Evolutionary conservation across 2,329 filamentous ascomycete species (phyloP).

Genomic region (Cordyceps cateniannulata): DNA sequence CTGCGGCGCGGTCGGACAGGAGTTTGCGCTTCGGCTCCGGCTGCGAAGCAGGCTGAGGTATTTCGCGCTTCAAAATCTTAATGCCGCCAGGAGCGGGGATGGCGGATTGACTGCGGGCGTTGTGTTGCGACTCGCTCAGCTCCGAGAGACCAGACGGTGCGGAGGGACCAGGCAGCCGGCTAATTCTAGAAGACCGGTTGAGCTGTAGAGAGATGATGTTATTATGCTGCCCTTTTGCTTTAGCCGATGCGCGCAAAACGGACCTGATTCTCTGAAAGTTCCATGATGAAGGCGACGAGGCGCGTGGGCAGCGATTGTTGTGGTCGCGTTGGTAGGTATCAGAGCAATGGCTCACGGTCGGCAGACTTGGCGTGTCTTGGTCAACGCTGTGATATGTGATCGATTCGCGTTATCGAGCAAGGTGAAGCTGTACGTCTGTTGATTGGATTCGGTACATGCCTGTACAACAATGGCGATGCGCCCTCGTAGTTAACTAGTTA

Average conservation of each 20-base stretch:
- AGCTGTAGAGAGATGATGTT: not conserved
- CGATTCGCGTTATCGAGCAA: too few relatives aligned
- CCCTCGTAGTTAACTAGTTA: not conserved
- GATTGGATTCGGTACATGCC: not conserved
- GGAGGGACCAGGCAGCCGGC: conserved; percentile 12
- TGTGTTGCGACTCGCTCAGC: conserved; percentile 55
- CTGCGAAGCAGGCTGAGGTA: conserved; percentile 40
- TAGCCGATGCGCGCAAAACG: not conserved
- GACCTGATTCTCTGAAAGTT: conserved; percentile 11
- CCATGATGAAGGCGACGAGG: conserved; percentile 2
- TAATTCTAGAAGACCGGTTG: conserved; percentile 9
- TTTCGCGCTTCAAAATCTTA: conserved; percentile 46
- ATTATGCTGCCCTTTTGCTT: not conserved
- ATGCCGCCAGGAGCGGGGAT: conserved; percentile 31
- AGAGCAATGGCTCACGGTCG: not conserved
- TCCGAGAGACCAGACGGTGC: conserved; percentile 37
- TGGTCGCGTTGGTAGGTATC: not conserved
- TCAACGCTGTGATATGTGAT: not conserved
- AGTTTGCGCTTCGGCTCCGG: conserved; percentile 57
- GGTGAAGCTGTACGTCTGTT: not conserved
- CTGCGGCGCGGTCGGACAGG: conserved; percentile 46
- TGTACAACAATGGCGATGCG: not conserved
- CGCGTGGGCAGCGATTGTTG: not conserved
- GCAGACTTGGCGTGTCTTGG: not conserved
- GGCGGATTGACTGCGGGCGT: conserved; percentile 41